Percentiles rank a stretch among this genome's conserved stretches.
phyloP scores from a whole-genome alignment of 768 basidiomycete genomes.

The Grammothele lineata region DNA sequence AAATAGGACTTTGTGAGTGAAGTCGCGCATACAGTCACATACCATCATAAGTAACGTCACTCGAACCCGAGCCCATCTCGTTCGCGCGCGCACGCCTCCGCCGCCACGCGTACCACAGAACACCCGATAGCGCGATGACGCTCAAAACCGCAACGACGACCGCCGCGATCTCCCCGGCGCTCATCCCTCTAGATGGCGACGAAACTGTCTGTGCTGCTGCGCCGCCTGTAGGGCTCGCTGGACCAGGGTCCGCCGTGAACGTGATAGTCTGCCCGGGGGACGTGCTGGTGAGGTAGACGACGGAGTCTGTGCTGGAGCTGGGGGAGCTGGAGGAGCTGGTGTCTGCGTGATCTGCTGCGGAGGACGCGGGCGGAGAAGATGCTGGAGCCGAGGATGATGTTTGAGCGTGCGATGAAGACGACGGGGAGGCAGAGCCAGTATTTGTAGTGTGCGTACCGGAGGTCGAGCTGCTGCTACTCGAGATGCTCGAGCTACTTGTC shows the following conservation, averaged over 20 bases:
- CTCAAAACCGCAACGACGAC: background rate
- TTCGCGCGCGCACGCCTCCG: too few relatives aligned
- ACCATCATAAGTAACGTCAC: too few relatives aligned
- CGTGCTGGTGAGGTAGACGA: too few relatives aligned
- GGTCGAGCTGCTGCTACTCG: background rate
- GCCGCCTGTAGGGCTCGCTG: too few relatives aligned
- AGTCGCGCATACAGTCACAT: too few relatives aligned
- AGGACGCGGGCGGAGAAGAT: background rate
- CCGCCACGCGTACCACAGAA: conserved; percentile 1
- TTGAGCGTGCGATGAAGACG: background rate
- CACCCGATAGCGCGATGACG: background rate
- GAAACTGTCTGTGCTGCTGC: background rate
- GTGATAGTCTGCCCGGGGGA: background rate
- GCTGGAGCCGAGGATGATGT: background rate
- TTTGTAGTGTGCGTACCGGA: background rate
- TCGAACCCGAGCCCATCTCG: too few relatives aligned
- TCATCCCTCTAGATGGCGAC: background rate
- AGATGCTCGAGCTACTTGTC: too few relatives aligned
- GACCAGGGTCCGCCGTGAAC: too few relatives aligned
- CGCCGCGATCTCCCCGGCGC: conserved; percentile 4
- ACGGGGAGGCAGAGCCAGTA: background rate
- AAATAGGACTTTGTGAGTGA: too few relatives aligned
- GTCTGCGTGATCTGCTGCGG: background rate
- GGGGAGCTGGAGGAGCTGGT: background rate
- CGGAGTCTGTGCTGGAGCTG: too few relatives aligned